Evolutionary conservation across 331 rosid species (phyloP), one percentile per base, ranked within the genome.

Genomic region (Quercus tomentella): DNA sequence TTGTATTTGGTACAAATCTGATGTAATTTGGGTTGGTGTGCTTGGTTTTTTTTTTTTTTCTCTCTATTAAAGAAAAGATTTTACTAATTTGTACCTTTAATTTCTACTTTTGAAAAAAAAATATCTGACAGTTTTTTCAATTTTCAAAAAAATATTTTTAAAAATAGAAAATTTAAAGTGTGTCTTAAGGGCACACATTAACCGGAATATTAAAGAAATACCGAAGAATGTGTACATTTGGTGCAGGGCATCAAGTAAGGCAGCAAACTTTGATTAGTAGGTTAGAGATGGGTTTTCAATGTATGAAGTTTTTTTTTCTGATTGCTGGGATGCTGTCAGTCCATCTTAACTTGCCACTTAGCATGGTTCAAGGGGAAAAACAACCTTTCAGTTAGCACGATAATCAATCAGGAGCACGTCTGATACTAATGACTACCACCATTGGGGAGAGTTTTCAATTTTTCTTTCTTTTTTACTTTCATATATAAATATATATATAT

Each of bases 201-300:
- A n/a, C n/a, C n/a, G n/a, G n/a, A n/a, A n/a, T n/a, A 3, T 70
- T 79, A 82, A 70, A 76, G 74, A 9, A 54, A 16, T 25, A 49
- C 78, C 75, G 67, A 72, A 56, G 76, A 79, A 79, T 75, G 63
- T 82, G 6, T 70, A 56, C 56, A 5, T 74, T 67, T 70, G 76
- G 76, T 79, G 83, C 86, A 87, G 90, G 89, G 68, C 74, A 83
- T 82, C 60, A 78, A 65, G 74, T 84, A 80, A 86, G 78, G 61
- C 68, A 15, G 63, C 73, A 78, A 86, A 73, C 80, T 84, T 74
- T 83, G 85, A 86, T 80, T 60, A 87, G 87, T 70, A 83, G 83
- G 80, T 72, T 86, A 82, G 43, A 84, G 81, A 81, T 76, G 83
- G 86, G 70, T 74, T 79, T 81, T 56, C 70, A 14, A 75, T 75